Percentiles rank a stretch among this genome's conserved stretches.
These are phyloP conservation scores for Apiospora sp. DNA, from an alignment of 2,329 filamentous ascomycete genomes.

Conservation along the genomic window DNA sequence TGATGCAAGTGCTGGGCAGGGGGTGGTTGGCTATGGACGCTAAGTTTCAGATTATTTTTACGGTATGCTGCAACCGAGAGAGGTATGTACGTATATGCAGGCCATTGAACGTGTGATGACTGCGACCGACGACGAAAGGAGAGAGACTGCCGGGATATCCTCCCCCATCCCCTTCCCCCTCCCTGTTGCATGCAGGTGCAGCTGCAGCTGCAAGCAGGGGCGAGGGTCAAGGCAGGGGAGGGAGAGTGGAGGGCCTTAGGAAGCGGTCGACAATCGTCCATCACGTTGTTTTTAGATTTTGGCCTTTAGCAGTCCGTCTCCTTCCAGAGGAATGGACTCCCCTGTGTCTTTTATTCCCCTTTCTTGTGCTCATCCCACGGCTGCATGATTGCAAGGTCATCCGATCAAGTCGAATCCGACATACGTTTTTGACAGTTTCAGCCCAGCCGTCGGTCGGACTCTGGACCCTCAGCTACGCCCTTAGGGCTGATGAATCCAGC, in stretches of 20 bases:
- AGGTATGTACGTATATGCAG: background rate
- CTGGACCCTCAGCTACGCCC: background rate
- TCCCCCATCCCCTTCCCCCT: background rate
- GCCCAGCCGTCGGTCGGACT: background rate
- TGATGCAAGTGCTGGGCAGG: background rate
- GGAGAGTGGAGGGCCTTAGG: background rate
- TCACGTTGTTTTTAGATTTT: background rate
- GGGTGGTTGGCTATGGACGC: background rate
- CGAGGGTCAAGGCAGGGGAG: background rate
- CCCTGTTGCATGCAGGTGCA: background rate
- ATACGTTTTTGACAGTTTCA: slow-evolving; percentile 7
- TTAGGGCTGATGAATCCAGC: slow-evolving; percentile 14
- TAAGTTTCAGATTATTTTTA: slow-evolving; percentile 20
- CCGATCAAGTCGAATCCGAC: background rate
- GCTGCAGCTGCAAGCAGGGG: background rate
- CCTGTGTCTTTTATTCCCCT: background rate
- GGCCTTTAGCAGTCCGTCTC: background rate
- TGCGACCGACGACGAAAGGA: background rate
- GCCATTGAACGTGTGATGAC: background rate
- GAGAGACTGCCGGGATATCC: background rate
- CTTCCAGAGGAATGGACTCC: background rate
- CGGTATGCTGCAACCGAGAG: background rate
- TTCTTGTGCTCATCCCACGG: no score
- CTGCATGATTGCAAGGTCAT: background rate
- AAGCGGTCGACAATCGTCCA: background rate